Percentiles rank a stretch among this genome's conserved stretches.
Conservation (phyloP, 306 rosid species). For the Glycine tomentella region DNA sequence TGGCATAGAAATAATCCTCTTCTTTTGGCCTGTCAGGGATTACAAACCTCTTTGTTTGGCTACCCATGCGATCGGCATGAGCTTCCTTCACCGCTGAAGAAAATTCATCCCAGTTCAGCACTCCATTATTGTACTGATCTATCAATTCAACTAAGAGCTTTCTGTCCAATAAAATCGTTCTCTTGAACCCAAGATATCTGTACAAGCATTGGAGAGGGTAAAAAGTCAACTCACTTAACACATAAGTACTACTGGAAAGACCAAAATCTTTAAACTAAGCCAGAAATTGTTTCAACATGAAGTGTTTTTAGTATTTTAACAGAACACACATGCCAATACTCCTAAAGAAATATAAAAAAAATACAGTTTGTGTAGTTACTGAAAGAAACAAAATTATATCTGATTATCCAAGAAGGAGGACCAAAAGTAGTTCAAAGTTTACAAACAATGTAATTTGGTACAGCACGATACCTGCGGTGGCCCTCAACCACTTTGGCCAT, state of each 20-base stretch:
- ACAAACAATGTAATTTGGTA: background rate
- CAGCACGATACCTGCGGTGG: constrained; percentile 84
- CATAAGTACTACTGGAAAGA: background rate
- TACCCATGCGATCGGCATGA: constrained; percentile 89
- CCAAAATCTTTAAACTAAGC: background rate
- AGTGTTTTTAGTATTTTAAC: background rate
- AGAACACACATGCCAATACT: background rate
- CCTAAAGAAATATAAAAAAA: background rate
- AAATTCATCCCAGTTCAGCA: constrained; percentile 79
- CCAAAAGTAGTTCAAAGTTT: background rate
- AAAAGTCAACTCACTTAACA: constrained; percentile 38
- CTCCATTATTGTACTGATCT: constrained; percentile 68
- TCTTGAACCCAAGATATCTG: constrained; percentile 93
- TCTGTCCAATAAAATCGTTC: constrained; percentile 82
- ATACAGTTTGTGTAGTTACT: background rate
- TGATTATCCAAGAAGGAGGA: background rate
- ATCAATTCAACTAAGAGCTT: constrained; percentile 84
- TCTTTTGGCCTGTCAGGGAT: constrained; percentile 91
- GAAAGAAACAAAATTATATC: background rate
- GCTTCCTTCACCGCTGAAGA: constrained; percentile 82
- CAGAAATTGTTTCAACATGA: constrained; percentile 32
- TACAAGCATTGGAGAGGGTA: constrained; percentile 39
- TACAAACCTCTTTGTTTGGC: constrained; percentile 68
- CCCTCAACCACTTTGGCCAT: constrained; percentile 99
- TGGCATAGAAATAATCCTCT: constrained; percentile 93